phyloP scores from a whole-genome alignment of 805 yeast species.

The Wickerhamomyces chambardii region DNA sequence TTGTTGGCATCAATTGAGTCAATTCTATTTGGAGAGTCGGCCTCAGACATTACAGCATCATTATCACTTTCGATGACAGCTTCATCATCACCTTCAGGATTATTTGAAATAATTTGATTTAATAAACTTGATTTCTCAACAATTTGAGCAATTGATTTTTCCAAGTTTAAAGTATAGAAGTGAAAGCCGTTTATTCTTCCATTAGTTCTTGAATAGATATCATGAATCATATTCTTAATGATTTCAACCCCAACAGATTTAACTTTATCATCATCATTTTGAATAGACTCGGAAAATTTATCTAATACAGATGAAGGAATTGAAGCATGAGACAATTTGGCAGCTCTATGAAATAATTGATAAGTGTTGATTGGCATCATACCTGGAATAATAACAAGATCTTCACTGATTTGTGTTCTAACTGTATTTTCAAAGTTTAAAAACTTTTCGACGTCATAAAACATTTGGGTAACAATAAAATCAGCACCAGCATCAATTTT shows the following conservation, averaged over 20 bases:
- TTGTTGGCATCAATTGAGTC: not conserved
- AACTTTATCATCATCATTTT: constrained; percentile 71
- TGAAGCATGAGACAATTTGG: constrained; percentile 81
- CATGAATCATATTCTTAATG: constrained; percentile 51
- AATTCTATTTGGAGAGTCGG: constrained; percentile 10
- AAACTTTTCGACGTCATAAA: constrained; percentile 80
- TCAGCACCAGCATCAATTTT: constrained; percentile 94
- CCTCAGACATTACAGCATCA: constrained; percentile 21
- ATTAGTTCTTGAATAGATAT: constrained; percentile 41
- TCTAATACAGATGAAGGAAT: constrained; percentile 53
- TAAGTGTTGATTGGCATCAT: constrained; percentile 87
- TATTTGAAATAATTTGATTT: constrained; percentile 34
- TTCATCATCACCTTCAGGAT: constrained; percentile 27
- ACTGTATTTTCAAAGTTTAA: constrained; percentile 50
- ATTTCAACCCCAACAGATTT: constrained; percentile 77
- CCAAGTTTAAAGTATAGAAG: constrained; percentile 87
- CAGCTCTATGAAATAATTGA: constrained; percentile 74
- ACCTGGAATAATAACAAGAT: constrained; percentile 71
- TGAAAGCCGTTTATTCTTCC: constrained; percentile 76
- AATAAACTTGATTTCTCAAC: constrained; percentile 54
- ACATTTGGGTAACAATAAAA: constrained; percentile 84
- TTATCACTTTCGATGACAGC: constrained; percentile 18
- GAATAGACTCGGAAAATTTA: constrained; percentile 44
- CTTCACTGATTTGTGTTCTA: constrained; percentile 28
- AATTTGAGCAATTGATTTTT: constrained; percentile 83